Percentiles rank a stretch among this genome's conserved stretches.
phyloP scores from a whole-genome alignment of 2,329 filamentous ascomycete genomes.

The Fusarium sp. region DNA sequence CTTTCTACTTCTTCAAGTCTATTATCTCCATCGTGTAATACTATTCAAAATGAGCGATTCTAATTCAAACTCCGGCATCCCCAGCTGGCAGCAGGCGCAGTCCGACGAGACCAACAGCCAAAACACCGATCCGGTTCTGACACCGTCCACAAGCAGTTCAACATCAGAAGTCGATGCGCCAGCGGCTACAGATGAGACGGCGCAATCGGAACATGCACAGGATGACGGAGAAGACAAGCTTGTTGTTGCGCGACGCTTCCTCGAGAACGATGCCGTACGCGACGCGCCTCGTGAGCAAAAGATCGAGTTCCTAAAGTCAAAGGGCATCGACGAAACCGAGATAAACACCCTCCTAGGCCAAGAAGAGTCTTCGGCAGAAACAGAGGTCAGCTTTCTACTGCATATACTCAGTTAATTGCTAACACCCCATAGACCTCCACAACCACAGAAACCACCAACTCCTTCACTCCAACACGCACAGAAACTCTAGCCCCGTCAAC shows the following conservation, averaged over 20 bases:
- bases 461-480: conserved; percentile 27
- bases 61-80: conserved; percentile 45
- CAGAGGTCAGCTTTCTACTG: conserved; percentile 25
- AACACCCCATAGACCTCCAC: not conserved
- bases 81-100: conserved; percentile 46
- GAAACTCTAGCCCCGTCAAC: conserved; percentile 41
- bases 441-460: conserved; percentile 15
- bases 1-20: not conserved
- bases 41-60: conserved; percentile 47
- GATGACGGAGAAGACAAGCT: conserved; percentile 42
- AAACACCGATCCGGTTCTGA: conserved; percentile 31
- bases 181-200: conserved; percentile 9
- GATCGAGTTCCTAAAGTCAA: conserved; percentile 77
- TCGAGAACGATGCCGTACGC: conserved; percentile 77
- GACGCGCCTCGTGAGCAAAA: conserved; percentile 77
- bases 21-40: not conserved
- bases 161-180: conserved; percentile 31
- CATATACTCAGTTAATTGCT: not conserved
- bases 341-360: conserved; percentile 71
- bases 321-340: conserved; percentile 73
- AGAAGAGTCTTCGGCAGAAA: conserved; percentile 19
- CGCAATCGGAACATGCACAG: not conserved
- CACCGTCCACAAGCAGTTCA: conserved; percentile 26
- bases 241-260: conserved; percentile 77
- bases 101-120: conserved; percentile 29